These are phyloP conservation scores for Pythium chondricola DNA, from an alignment of 352 stramenopile species.

Conservation along the genomic window DNA sequence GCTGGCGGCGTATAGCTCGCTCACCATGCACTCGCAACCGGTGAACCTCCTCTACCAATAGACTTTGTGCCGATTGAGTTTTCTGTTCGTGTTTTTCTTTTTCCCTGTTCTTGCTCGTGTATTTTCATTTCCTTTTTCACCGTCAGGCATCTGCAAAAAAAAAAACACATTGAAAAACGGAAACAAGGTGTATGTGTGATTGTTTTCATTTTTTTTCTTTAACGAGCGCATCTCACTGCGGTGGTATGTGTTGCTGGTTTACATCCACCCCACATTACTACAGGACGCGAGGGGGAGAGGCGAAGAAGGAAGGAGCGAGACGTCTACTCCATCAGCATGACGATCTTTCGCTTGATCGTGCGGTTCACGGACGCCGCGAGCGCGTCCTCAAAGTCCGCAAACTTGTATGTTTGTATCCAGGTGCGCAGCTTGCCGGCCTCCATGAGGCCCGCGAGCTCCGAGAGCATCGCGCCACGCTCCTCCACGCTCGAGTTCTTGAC, in stretches of 20 bases:
- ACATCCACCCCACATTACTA: no score
- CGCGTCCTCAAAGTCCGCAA: conserved; percentile 75
- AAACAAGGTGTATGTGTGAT: no score
- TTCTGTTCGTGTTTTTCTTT: no score
- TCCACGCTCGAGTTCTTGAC: conserved; percentile 56
- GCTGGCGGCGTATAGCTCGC: conserved; percentile 19
- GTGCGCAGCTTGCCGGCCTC: conserved; percentile 71
- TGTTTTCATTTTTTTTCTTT: no score
- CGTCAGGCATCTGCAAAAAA: no score
- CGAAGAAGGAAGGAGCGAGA: no score
- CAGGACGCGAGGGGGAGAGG: no score
- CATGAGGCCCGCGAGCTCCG: conserved; percentile 56
- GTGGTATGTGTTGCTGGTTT: no score
- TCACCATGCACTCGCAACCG: neutral
- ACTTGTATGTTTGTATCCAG: conserved; percentile 86
- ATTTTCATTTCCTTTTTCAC: no score
- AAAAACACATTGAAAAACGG: no score
- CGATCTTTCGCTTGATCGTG: conserved; percentile 81
- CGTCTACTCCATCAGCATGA: conserved; percentile 73
- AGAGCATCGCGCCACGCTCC: conserved; percentile 60
- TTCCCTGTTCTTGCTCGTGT: no score
- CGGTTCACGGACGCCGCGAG: conserved; percentile 64
- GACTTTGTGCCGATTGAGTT: neutral
- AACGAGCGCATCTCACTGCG: no score
- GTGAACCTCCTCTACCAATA: conserved; percentile 21